Base-by-base conservation (phyloP, 176 grass and related monocot genomes). In the Rhynchospora pubera region DNA sequence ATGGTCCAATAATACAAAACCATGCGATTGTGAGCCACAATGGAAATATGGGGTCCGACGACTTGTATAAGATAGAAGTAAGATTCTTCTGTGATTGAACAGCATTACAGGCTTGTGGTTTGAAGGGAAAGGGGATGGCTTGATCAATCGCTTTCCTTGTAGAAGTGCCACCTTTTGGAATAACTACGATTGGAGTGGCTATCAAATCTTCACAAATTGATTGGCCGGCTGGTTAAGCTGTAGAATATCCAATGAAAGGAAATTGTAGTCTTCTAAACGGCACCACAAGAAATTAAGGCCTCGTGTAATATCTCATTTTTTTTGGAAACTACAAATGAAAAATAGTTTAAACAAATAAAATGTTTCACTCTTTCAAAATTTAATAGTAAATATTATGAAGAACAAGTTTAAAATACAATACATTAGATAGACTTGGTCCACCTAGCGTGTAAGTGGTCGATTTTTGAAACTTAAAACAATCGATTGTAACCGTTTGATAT, bases 41-140 rank as follows among this genome's bases (percentile, higher is more conserved):
- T 69, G 39, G 42, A 28, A 12, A 24, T 61, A n/a, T 75, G 71
- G 71, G 47, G 7, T 75, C 71, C 53, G 47, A 75, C 71, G 5
- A 52, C 21, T 9, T 39, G 7, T 61, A 61, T 23, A 61, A 61
- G 58, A 61, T 61, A 60, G n/a, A 60, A 60, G 47, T 75, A 53
- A 76, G 48, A 76, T 55, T 76, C 72, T 55, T 76, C 22, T 14
- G 47, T 76, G 72, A 76, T 76, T 76, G 48, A 51, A 76, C 48
- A 30, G 72, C 16, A 76, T 76, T 76, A 23, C 46, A 76, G 48
- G 1, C 72, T 32, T 76, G 72, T 76, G 72, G 72, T 42, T 76
- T 16, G 55, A 30, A 55, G 45, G 3, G 13, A 76, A 76, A 16
- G 22, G 0, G 13, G 16, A 28, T 55, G 21, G 72, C 72, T 76